Evolutionary conservation across 768 basidiomycete genomes (phyloP), one percentile per base, ranked within the genome.

Genomic region (Austroboletus festivus): DNA sequence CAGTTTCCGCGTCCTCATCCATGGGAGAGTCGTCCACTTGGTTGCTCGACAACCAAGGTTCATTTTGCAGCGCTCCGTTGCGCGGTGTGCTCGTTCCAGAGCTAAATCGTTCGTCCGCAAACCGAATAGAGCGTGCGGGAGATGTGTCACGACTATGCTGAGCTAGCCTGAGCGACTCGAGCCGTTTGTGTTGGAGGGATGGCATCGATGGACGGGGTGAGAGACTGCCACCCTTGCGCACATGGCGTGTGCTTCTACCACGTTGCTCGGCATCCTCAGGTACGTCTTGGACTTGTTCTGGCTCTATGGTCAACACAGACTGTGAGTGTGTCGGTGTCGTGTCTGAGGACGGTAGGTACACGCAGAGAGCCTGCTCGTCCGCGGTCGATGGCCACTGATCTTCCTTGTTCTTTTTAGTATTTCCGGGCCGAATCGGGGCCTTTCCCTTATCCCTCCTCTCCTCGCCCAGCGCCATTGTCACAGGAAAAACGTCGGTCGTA

Each of bases 51-150:
- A 50, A 48, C 50, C 47, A 56, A 43, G 54, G 34, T n/a, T 64
- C 58, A 12, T 56, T 60, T 55, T 59, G 60, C 24, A 44, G 35
- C 23, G 24, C 3, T n/a, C 53, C 40, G 15, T 39, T 57, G 26
- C 55, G 58, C 5, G 60, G 63, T 20, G 64, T 58, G 47, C 2
- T 55, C 0, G 52, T 37, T 31, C 64, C 58, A 5, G 51, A 53
- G n/a, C 28, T 51, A n/a, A 54, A n/a, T n/a, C n/a, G 61, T 44
- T 68, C 62, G 24, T 77, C 76, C 33, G 68, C 74, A 54, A 75
- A 78, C 30, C 73, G 70, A 45, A 78, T 68, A 12, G 76, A 78
- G n/a, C 76, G 73, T 9, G 70, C 52, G 1, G 76, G 76, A 7
- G 77, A 78, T 40, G 59, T 68, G 3, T 74, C 76, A 20, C 76